Percentiles rank a stretch among this genome's conserved stretches.
Evolutionary conservation across 2,329 filamentous ascomycete species (phyloP).

Genomic region (Neofusicoccum cordaticola): DNA sequence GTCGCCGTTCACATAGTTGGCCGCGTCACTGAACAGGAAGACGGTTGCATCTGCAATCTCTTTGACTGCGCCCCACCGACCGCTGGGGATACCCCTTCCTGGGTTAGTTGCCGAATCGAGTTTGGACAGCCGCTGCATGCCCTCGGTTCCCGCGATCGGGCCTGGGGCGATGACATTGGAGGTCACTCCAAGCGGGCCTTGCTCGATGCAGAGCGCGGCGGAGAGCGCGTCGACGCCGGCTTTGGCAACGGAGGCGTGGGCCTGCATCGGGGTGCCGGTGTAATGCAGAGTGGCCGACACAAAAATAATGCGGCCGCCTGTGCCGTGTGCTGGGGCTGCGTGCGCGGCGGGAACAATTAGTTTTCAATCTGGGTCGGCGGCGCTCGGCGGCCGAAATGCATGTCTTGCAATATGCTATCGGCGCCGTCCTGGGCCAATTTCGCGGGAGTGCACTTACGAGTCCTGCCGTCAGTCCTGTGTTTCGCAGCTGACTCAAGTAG

Average conservation of each 20-base stretch:
- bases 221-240: slow-evolving; percentile 85
- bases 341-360: neutral
- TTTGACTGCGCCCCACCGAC: slow-evolving; percentile 73
- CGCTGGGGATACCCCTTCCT: slow-evolving; percentile 59
- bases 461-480: slow-evolving; percentile 59
- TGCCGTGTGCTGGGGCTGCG: slow-evolving; percentile 44
- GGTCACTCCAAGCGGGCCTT: slow-evolving; percentile 80
- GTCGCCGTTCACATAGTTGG: slow-evolving; percentile 81
- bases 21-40: slow-evolving; percentile 81
- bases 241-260: slow-evolving; percentile 89
- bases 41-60: slow-evolving; percentile 93
- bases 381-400: neutral
- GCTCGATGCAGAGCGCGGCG: slow-evolving; percentile 77
- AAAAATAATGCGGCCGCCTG: slow-evolving; percentile 82
- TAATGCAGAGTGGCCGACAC: slow-evolving; percentile 91
- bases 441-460: slow-evolving; percentile 32
- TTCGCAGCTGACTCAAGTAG: slow-evolving; percentile 70
- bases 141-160: slow-evolving; percentile 78
- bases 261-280: slow-evolving; percentile 78
- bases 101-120: slow-evolving; percentile 29
- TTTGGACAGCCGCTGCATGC: slow-evolving; percentile 45
- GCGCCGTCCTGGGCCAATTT: slow-evolving; percentile 23
- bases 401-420: slow-evolving; percentile 31
- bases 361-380: neutral
- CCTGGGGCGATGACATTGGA: slow-evolving; percentile 89